Base-by-base conservation (phyloP, 1,139 yeast species). In the Wickerhamomyces sp. region DNA sequence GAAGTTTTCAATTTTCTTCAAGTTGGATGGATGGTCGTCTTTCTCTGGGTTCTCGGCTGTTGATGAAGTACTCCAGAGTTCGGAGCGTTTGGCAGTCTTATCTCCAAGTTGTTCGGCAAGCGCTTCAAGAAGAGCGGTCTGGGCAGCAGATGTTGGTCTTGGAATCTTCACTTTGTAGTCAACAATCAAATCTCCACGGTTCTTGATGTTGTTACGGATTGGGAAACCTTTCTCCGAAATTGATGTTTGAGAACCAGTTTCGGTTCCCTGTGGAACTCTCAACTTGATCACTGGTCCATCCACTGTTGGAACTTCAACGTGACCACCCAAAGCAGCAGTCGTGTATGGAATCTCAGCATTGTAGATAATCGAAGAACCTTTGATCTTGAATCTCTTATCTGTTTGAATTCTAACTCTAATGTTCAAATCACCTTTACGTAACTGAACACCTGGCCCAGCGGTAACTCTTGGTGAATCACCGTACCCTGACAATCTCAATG, bases 311-410 rank as follows among this genome's bases (percentile, higher is more conserved):
- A 91, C 78, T 31, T 82, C 75, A 20, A 91, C 72, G 35, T 77
- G 79, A 23, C 99, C 99, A 39, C 99, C 99, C 32, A 91, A 68
- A 0, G 96, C 91, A 3, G 98, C 98, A 0, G 98, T 91, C 1
- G 98, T 91, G 79, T 88, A 85, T 32, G 93, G 82, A 36, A 91
- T 78, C 30, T 76, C 76, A 34, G 80, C 77, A 24, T 70, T 66
- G 51, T 77, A 72, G 39, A 83, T 59, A 43, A 91, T 70, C 51
- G 83, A 77, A 40, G 72, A 68, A 28, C 83, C 83, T 24, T 66
- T 68, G 35, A 96, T 72, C 32, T 68, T 66, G 61, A 89, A 91
- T 23, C 68, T 61, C 22, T 79, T 71, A 55, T 91, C 96, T 22
- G 79, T 78, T 46, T 72, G 68, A 18, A 91, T 94, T 47, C 78